Evolutionary conservation across 2,329 filamentous ascomycete species (phyloP), one percentile per base, ranked within the genome.

Genomic region (Colletotrichum sp.): DNA sequence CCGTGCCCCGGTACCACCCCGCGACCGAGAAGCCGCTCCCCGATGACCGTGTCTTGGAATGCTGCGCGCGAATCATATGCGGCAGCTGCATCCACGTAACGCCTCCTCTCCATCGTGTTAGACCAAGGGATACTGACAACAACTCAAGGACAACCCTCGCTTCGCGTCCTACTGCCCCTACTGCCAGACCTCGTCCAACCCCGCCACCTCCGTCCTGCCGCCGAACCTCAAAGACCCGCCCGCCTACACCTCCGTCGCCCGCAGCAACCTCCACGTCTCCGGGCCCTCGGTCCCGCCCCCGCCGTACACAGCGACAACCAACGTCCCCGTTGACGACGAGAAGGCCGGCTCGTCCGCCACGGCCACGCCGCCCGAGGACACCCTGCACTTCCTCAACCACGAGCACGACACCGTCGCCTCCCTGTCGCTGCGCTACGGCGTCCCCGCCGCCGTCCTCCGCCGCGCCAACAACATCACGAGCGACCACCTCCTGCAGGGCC

Each of bases 331-430:
- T 12, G 55, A 79, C 16, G 79, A 83, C 34, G 80, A 84, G 60
- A 87, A 87, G 77, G 77, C 76, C 30, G 71, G 68, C 68, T 13
- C 72, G n/a, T 52, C 72, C 60, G 60, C 74, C 12, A 28, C 70
- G 15, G 16, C 72, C 16, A 69, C 72, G 10, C 81, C 83, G 6
- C 86, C 87, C n/a, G 88, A 91, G 74, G 94, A 96, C 83, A 92
- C 92, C 4, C 86, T 96, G 16, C 95, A 97, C 83, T 95, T 95
- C 83, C 87, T 97, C 65, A 88, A 94, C 80, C 93, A 94, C 73
- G 85, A 87, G n/a, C 88, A 90, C 76, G 95, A 97, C 82, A 93
- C 90, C 12, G 85, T 96, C 78, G 80, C 87, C 24, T 94, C 93
- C 2, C 86, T 97, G 18, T 93, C 94, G 1, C 87, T 97, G 8